These are phyloP conservation scores for Aciculoconidium aculeatum DNA, from an alignment of 805 yeast genomes.

Conservation along the genomic window DNA sequence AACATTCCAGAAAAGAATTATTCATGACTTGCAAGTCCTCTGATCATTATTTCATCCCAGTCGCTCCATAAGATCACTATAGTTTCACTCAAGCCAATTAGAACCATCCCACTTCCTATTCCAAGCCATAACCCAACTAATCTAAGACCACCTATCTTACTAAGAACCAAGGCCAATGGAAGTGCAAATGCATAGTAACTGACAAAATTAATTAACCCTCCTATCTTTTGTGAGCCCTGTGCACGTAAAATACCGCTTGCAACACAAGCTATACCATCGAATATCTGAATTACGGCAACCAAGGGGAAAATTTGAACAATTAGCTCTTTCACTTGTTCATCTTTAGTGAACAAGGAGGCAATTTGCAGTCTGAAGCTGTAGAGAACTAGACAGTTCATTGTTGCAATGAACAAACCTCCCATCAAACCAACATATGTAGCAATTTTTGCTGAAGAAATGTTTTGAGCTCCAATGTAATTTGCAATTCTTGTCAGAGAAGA, in stretches of 20 bases:
- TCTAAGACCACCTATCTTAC: slow-evolving; percentile 38
- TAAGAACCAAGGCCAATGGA: slow-evolving; percentile 59
- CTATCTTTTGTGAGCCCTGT: slow-evolving; percentile 68
- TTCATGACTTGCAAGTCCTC: too few relatives aligned
- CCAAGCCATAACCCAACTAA: slow-evolving; percentile 73
- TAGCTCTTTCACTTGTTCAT: slow-evolving; percentile 47
- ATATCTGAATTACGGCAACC: slow-evolving; percentile 58
- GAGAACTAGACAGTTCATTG: slow-evolving; percentile 40
- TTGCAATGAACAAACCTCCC: slow-evolving; percentile 24
- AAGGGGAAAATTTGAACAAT: slow-evolving; percentile 57
- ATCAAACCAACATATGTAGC: slow-evolving; percentile 30
- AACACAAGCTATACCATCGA: slow-evolving; percentile 66
- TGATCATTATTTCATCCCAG: slow-evolving; percentile 44
- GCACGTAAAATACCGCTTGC: slow-evolving; percentile 73
- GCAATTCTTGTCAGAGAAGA: slow-evolving; percentile 42
- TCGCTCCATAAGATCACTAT: slow-evolving; percentile 42
- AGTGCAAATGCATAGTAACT: slow-evolving; percentile 67
- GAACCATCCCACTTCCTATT: slow-evolving; percentile 55
- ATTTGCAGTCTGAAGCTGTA: slow-evolving; percentile 43
- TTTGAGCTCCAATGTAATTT: slow-evolving; percentile 39
- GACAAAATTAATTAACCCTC: slow-evolving; percentile 64
- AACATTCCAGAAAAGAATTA: too few relatives aligned
- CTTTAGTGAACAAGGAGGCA: slow-evolving; percentile 56
- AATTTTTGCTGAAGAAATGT: slow-evolving; percentile 29
- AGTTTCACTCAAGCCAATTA: slow-evolving; percentile 47